phyloP scores from a whole-genome alignment of 768 basidiomycete genomes.

The Clitopilus hobsonii region DNA sequence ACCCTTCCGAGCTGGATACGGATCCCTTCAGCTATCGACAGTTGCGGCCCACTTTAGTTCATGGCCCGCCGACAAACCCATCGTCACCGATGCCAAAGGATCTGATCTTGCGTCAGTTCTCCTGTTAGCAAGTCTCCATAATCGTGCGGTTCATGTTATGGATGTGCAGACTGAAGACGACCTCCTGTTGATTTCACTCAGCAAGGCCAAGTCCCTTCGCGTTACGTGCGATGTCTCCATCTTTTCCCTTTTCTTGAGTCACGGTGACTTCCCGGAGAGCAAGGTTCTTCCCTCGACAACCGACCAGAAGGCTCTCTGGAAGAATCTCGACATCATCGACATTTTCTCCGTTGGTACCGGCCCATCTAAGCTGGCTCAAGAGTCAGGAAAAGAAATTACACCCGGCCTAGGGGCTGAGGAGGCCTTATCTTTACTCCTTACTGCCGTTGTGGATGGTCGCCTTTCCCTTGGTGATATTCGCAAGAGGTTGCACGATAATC shows the following conservation, averaged over 20 bases:
- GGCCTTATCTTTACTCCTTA: slow-evolving; percentile 80
- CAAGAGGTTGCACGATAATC: slow-evolving; percentile 85
- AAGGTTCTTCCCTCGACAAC: slow-evolving; percentile 62
- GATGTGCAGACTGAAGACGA: slow-evolving; percentile 87
- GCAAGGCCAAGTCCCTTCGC: slow-evolving; percentile 89
- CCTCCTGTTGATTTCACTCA: slow-evolving; percentile 83
- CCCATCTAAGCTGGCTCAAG: slow-evolving; percentile 70
- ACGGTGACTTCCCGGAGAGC: slow-evolving; percentile 65
- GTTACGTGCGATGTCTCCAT: slow-evolving; percentile 96
- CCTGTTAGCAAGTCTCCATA: slow-evolving; percentile 89
- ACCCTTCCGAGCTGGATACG: slow-evolving; percentile 53
- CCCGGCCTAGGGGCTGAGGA: slow-evolving; percentile 83
- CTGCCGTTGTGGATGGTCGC: slow-evolving; percentile 75
- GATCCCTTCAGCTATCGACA: slow-evolving; percentile 57
- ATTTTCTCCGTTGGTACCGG: slow-evolving; percentile 86
- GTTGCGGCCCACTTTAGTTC: slow-evolving; percentile 85
- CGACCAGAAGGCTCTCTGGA: slow-evolving; percentile 85
- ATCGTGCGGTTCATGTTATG: slow-evolving; percentile 84
- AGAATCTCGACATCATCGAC: slow-evolving; percentile 79
- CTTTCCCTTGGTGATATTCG: slow-evolving; percentile 82
- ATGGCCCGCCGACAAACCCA: slow-evolving; percentile 90
- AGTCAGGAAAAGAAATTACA: slow-evolving; percentile 55
- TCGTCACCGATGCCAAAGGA: slow-evolving; percentile 89
- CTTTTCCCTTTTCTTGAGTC: slow-evolving; percentile 85
- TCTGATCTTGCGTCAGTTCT: slow-evolving; percentile 91